These are phyloP conservation scores for Eragrostis tef DNA, from an alignment of 202 grass and related monocot genomes.

Conservation along the genomic window DNA sequence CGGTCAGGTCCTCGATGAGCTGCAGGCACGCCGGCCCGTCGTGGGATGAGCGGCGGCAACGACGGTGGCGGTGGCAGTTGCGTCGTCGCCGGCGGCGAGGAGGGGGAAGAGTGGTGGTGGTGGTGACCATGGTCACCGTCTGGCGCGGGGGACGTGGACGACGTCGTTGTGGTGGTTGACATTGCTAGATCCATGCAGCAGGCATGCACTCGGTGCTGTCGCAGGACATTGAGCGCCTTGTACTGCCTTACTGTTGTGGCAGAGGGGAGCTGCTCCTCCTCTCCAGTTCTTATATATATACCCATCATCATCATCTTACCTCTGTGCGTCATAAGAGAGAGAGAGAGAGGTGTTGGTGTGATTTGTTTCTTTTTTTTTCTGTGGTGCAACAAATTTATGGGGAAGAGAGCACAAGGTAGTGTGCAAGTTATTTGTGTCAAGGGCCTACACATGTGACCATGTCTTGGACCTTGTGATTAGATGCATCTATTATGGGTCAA, in stretches of 20 bases:
- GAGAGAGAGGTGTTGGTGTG: not conserved
- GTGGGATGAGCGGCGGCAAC: constrained; percentile 43
- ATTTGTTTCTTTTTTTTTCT: not conserved
- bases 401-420: constrained; percentile 50
- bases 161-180: constrained; percentile 29
- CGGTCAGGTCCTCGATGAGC: constrained; percentile 73
- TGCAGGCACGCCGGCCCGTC: constrained; percentile 53
- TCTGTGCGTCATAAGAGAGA: constrained; percentile 6
- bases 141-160: constrained; percentile 29
- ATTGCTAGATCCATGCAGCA: constrained; percentile 56
- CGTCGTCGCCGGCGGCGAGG: not conserved
- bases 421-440: constrained; percentile 45
- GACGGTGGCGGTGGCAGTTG: not conserved
- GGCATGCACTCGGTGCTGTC: constrained; percentile 28
- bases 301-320: not conserved
- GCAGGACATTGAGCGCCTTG: constrained; percentile 32
- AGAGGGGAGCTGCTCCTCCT: constrained; percentile 43
- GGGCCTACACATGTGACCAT: constrained; percentile 66
- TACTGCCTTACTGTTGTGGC: constrained; percentile 41
- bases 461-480: constrained; percentile 59
- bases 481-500: constrained; percentile 65
- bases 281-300: constrained; percentile 16
- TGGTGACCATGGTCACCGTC: constrained; percentile 11
- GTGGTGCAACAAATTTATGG: constrained; percentile 54
- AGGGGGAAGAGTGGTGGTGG: not conserved